phyloP scores from a whole-genome alignment of 2,329 filamentous ascomycete genomes.

The Fusarium verticillioides region DNA sequence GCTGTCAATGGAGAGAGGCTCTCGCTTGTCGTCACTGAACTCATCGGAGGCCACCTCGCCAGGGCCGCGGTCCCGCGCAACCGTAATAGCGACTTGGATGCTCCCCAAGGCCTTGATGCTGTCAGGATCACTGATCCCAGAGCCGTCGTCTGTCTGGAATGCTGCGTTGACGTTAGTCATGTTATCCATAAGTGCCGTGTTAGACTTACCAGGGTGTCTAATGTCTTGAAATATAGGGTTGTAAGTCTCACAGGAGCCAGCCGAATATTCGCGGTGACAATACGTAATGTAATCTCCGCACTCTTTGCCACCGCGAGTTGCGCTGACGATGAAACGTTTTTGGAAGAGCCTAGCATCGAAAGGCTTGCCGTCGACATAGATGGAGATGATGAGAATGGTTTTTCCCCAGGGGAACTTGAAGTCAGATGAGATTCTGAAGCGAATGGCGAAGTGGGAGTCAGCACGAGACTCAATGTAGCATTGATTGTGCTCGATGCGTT shows the following conservation, averaged over 20 bases:
- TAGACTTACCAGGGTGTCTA: neutral
- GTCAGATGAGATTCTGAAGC: accelerated
- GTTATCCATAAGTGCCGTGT: accelerated
- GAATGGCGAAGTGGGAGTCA: neutral
- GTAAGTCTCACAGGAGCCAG: neutral
- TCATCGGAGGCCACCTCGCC: accelerated
- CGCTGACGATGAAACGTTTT: neutral
- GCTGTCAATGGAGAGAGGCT: neutral
- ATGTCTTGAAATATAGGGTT: neutral
- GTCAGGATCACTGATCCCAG: neutral
- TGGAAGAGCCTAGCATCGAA: accelerated
- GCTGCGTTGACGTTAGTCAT: neutral
- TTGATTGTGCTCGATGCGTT: accelerated
- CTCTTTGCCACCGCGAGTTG: no score
- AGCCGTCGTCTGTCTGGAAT: accelerated
- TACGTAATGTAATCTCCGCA: accelerated
- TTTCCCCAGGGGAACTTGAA: neutral
- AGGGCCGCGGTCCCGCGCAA: no score
- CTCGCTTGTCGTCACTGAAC: neutral
- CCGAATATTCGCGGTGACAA: neutral
- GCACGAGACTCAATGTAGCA: neutral
- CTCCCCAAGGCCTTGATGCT: neutral
- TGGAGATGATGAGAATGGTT: accelerated
- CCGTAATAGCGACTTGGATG: neutral
- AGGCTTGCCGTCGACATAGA: neutral